Conservation (phyloP, 2,329 filamentous ascomycete species). For the Fusarium hostae region DNA sequence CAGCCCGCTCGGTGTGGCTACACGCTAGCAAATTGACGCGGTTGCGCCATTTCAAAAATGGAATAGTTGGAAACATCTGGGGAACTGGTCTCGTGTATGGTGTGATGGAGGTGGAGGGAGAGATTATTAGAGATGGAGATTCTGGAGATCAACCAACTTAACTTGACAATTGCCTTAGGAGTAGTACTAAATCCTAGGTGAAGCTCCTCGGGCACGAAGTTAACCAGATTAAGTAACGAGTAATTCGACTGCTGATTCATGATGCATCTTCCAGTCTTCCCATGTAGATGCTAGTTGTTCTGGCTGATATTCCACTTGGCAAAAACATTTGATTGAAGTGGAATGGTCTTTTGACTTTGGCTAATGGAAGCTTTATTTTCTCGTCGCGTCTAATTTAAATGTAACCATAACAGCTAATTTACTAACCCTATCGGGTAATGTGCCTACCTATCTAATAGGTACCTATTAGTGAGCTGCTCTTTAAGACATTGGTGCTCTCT, state of each 20-base stretch:
- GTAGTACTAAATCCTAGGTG: neutral
- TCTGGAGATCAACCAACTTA: conserved; percentile 15
- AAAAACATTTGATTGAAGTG: neutral
- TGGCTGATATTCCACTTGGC: neutral
- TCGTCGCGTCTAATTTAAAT: neutral
- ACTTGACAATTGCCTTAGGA: neutral
- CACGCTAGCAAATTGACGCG: conserved; percentile 20
- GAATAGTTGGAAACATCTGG: conserved; percentile 27
- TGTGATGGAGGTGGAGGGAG: conserved; percentile 2
- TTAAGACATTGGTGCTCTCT: neutral
- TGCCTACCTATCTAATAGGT: neutral
- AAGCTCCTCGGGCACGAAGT: neutral
- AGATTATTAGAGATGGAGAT: conserved; percentile 26
- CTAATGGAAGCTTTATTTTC: neutral
- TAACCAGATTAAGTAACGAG: neutral
- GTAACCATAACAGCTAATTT: neutral
- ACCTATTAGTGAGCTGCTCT: neutral
- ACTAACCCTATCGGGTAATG: neutral
- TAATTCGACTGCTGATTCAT: neutral
- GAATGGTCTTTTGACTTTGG: neutral
- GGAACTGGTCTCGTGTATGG: conserved; percentile 20
- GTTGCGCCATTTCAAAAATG: conserved; percentile 18
- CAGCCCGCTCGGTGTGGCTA: conserved; percentile 15
- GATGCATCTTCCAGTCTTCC: neutral
- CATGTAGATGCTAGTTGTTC: neutral